Base-by-base conservation (phyloP, 371 early-diverging fungal species). In the Mortierella sp. region DNA sequence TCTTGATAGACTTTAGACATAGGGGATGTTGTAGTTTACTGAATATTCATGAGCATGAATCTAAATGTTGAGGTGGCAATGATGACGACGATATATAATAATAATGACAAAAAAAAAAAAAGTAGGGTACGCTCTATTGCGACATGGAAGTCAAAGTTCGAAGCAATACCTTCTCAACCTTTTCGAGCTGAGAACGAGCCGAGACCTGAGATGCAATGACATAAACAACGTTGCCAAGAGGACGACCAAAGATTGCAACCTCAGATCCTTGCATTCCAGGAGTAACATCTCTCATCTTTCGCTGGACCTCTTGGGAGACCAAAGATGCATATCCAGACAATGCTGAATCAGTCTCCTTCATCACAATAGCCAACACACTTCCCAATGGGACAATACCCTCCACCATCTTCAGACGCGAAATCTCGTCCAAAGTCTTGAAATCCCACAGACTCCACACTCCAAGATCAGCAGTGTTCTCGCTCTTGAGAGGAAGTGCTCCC, bases 211-310 rank as follows among this genome's bases (percentile, higher is more conserved):
- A 88, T 1, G 90, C 86, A 88, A 94, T 92, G 57, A 94, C 72
- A 64, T 95, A 95, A 15, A 95, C 83, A 7, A 93, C 88, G 66
- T 93, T 93, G 14, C 95, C 95, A 16, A 95, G 76, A 0, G 94
- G 93, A 43, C 95, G 83, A 19, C 86, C 87, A 73, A 86, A 92
- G 44, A 92, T 74, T 43, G 85, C 82, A 45, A 86, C 72, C 56
- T 74, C 57, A 21, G 80, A 79, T 19, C 71, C 67, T 14, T 47
- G 44, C 4, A 52, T 63, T 26, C 63, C 73, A 47, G 59, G 23
- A 15, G 46, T 14, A 53, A 47, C 68, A 14, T 72, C 72, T 43
- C 88, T 82, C 65, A 91, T 72, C 37, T 81, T 66, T 25, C 80
- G 75, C 51, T 91, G 82, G 18, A 88, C 81, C 18, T 81, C 77